These are phyloP conservation scores for Penicillium hesseltinei DNA, from an alignment of 2,329 filamentous ascomycete species.

Conservation along the genomic window DNA sequence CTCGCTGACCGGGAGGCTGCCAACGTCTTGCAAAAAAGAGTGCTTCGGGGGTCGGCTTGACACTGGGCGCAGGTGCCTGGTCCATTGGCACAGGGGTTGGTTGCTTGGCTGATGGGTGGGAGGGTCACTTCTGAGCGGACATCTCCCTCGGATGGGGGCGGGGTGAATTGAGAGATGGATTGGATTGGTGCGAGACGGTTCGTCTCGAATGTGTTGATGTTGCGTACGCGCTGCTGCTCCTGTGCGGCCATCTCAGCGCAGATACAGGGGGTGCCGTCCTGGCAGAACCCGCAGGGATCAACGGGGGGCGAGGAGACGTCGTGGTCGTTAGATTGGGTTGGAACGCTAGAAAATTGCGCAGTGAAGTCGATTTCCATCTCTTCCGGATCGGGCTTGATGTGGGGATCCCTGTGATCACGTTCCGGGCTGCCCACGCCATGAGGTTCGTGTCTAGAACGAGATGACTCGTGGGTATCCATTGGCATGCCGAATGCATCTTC, in stretches of 20 bases:
- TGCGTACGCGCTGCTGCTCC: slow-evolving; percentile 43
- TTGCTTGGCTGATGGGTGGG: slow-evolving; percentile 36
- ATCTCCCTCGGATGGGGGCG: slow-evolving; percentile 57
- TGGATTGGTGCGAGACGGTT: slow-evolving; percentile 47
- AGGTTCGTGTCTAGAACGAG: slow-evolving; percentile 38
- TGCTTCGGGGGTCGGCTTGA: slow-evolving; percentile 72
- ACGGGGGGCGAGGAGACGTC: slow-evolving; percentile 43
- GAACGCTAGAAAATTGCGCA: slow-evolving; percentile 56
- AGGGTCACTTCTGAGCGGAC: slow-evolving; percentile 54
- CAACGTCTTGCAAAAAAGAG: slow-evolving; percentile 78
- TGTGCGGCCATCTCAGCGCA: slow-evolving; percentile 66
- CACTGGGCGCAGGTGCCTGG: slow-evolving; percentile 80
- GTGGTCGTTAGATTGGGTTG: slow-evolving; percentile 20
- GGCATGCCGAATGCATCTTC: slow-evolving; percentile 54
- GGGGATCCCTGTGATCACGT: slow-evolving; percentile 52
- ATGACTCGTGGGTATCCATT: slow-evolving; percentile 40
- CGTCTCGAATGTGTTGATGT: slow-evolving; percentile 42
- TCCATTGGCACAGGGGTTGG: slow-evolving; percentile 59
- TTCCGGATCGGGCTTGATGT: slow-evolving; percentile 47
- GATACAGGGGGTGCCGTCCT: slow-evolving; percentile 76
- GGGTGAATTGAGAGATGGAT: slow-evolving; percentile 50
- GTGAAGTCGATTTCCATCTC: slow-evolving; percentile 74
- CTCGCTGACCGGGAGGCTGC: slow-evolving; percentile 57
- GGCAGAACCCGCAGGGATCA: slow-evolving; percentile 79
- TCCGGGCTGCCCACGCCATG: slow-evolving; percentile 46